These are phyloP conservation scores for Megacollybia marginata DNA, from an alignment of 768 basidiomycete genomes.

Conservation along the genomic window DNA sequence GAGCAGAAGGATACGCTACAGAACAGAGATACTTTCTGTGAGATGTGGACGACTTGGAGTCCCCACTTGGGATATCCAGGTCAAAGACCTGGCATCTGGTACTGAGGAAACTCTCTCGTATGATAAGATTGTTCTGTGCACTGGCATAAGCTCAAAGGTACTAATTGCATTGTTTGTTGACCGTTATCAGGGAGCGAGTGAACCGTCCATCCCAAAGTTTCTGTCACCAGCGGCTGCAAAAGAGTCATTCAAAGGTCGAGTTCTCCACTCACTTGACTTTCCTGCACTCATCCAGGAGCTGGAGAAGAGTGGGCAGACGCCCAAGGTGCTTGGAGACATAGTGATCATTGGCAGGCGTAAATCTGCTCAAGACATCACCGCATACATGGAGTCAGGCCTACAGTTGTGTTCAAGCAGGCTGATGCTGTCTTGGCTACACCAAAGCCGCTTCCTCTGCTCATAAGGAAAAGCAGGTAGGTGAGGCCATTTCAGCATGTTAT, in stretches of 20 bases:
- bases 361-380: constrained; percentile 54
- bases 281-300: constrained; percentile 37
- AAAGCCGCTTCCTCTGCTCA: constrained; percentile 35
- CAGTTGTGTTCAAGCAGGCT: constrained; percentile 44
- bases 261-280: constrained; percentile 49
- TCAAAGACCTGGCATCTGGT: constrained; percentile 19
- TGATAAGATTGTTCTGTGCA: constrained; percentile 48
- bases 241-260: constrained; percentile 34
- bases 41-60: constrained; percentile 14
- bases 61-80: constrained; percentile 36
- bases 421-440: constrained; percentile 45
- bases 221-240: constrained; percentile 26
- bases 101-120: constrained; percentile 21
- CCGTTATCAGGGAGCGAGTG: background rate
- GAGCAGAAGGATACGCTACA: constrained; percentile 32
- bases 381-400: constrained; percentile 35
- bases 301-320: constrained; percentile 11
- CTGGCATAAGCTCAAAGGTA: constrained; percentile 31
- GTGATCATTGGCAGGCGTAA: constrained; percentile 60
- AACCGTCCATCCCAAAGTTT: constrained; percentile 11
- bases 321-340: constrained; percentile 18
- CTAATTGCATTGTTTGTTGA: constrained; percentile 1
- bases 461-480: constrained; percentile 52
- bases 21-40: constrained; percentile 41
- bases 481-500: too few species aligned